Evolutionary conservation across 163 green algal genomes (phyloP), one percentile per base, ranked within the genome.

Genomic region (Chloroidium sp.): DNA sequence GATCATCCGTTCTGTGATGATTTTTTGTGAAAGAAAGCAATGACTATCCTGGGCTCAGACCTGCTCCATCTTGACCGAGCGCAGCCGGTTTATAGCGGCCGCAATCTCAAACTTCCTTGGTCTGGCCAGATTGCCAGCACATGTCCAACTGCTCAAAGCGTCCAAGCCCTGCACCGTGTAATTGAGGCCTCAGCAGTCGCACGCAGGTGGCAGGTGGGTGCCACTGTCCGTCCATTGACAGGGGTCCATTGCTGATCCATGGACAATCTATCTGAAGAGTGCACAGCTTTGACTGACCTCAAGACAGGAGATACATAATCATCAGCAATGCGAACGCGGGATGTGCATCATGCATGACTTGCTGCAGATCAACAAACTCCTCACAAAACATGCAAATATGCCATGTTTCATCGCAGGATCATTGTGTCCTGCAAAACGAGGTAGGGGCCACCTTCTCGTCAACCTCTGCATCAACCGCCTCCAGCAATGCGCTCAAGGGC

Each of bases 21-120:
- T 36, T 36, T 36, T 36, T 36, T 36, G 36, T 36, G 36, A 36
- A 36, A 36, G 36, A 36, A 36, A 36, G 36, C 36, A 36, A 36
- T 36, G 36, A 36, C 36, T 36, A 36, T 36, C 36, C 36, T 36
- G 36, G 36, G 36, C 36, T 36, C 36, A 36, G 36, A 72, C 64
- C 59, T 86, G 79, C 69, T 79, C 0, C 76, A 85, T 64, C 60
- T 68, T 59, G 13, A 82, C 58, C 1, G 59, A 85, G 61, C 91
- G 85, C 64, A 95, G 80, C 0, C 91, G 77, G 81, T 94, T 95
- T 58, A 94, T 2, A 1, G 91, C 91, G 57, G 90, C 91, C 2
- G 88, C 91, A 67, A 95, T 69, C 79, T 95, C 91, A 77, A 92
- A 88, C 1, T 79, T 68, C 1, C 91, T 82, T 4, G 91, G 91